Conservation (phyloP, 805 yeast species). For the Wickerhamomyces mucosus region DNA sequence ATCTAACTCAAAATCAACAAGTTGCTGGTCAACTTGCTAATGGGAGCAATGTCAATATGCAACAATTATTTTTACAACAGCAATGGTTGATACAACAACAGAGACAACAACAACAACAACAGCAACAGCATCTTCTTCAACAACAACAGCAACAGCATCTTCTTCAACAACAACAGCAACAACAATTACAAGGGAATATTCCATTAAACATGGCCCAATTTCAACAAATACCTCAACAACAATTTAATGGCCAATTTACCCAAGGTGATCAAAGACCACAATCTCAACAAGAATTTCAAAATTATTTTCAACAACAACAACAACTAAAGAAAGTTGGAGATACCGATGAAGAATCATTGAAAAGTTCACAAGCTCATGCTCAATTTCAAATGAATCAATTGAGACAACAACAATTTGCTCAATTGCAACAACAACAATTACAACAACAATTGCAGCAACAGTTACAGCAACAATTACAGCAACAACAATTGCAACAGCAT, state of each 20-base stretch:
- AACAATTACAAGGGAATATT: conserved; percentile 15
- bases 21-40: conserved; percentile 1
- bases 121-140: conserved; percentile 20
- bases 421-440: conserved; percentile 24
- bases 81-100: conserved; percentile 1
- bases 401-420: conserved; percentile 30
- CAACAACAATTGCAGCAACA: conserved; percentile 35
- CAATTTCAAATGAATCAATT: conserved; percentile 41
- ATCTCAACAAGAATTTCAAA: too few species aligned
- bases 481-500: conserved; percentile 14
- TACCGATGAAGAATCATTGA: too few species aligned
- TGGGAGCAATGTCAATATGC: conserved; percentile 6
- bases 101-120: conserved; percentile 10
- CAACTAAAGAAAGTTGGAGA: too few species aligned
- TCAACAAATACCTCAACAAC: too few species aligned
- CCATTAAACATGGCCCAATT: conserved; percentile 20
- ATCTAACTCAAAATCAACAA: conserved; percentile 3
- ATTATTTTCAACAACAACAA: too few species aligned
- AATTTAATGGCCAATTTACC: too few species aligned
- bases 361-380: conserved; percentile 32
- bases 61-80: not conserved
- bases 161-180: conserved; percentile 19
- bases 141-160: conserved; percentile 11
- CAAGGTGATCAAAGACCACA: too few species aligned
- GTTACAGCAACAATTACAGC: conserved; percentile 28